Conservation (phyloP, 768 basidiomycete species). For the Psilocybe cubensis region DNA sequence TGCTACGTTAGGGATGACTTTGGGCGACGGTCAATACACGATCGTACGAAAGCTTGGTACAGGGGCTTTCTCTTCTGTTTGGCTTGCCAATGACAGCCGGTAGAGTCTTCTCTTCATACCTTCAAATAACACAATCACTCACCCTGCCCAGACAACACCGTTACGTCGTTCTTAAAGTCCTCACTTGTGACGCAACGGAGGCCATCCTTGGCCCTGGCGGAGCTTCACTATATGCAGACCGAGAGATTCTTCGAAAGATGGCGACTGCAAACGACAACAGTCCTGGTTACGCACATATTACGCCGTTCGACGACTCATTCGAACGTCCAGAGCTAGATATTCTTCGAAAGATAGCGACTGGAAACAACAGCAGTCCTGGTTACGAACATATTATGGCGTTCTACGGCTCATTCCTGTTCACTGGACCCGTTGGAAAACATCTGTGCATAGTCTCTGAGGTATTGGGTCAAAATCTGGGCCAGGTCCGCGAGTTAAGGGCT, state of each 20-base stretch:
- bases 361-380: slow-evolving; percentile 10
- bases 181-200: slow-evolving; percentile 43
- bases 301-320: slow-evolving; percentile 79
- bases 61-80: slow-evolving; percentile 49
- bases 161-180: slow-evolving; percentile 29
- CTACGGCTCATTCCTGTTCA: slow-evolving; percentile 77
- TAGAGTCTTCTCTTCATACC: slow-evolving; percentile 21
- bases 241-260: slow-evolving; percentile 13
- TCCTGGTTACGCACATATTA: slow-evolving; percentile 51
- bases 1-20: slow-evolving; percentile 1
- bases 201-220: too few species aligned
- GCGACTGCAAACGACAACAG: not conserved
- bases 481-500: not conserved
- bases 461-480: slow-evolving; percentile 47
- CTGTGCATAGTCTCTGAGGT: slow-evolving; percentile 88
- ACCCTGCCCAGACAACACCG: too few species aligned
- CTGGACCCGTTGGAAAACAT: slow-evolving; percentile 75
- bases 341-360: slow-evolving; percentile 10
- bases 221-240: too few species aligned
- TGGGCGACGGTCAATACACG: slow-evolving; percentile 41
- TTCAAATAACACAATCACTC: too few species aligned
- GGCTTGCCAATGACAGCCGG: slow-evolving; percentile 43
- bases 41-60: slow-evolving; percentile 61
- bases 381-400: slow-evolving; percentile 67
- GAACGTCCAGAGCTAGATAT: slow-evolving; percentile 22